phyloP scores from a whole-genome alignment of 1,284 basidiomycete species.

The Puccinia novopanici region DNA sequence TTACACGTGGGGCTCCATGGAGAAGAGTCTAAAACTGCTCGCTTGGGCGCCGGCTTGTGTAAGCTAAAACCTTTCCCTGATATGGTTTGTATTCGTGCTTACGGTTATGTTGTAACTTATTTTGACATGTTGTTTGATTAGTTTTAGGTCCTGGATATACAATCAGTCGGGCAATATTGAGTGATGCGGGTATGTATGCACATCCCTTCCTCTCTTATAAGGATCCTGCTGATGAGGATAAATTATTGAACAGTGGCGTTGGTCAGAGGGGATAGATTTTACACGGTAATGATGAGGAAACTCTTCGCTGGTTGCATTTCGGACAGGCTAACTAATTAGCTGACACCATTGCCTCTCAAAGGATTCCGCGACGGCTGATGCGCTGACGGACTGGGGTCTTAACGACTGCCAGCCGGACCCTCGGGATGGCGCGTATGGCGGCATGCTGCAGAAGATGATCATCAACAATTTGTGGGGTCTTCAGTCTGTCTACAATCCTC shows the following conservation, averaged over 20 bases:
- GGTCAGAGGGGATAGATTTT: slow-evolving; percentile 48
- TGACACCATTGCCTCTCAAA: slow-evolving; percentile 14
- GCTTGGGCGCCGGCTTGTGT: slow-evolving; percentile 47
- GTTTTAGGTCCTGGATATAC: slow-evolving; percentile 24
- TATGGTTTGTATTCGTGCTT: no score
- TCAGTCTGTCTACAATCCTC: background rate
- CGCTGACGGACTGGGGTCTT: slow-evolving; percentile 48
- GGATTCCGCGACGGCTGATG: slow-evolving; percentile 48
- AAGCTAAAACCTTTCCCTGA: no score
- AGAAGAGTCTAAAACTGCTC: slow-evolving; percentile 40
- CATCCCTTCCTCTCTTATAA: background rate
- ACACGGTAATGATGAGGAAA: slow-evolving; percentile 17
- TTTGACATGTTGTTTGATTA: no score
- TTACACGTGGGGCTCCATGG: slow-evolving; percentile 48
- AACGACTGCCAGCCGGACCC: slow-evolving; percentile 45
- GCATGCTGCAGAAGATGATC: slow-evolving; percentile 40
- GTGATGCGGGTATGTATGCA: slow-evolving; percentile 39
- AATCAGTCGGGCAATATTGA: slow-evolving; percentile 46
- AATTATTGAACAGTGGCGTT: slow-evolving; percentile 24
- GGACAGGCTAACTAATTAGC: background rate
- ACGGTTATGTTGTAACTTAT: no score
- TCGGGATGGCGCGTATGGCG: slow-evolving; percentile 44
- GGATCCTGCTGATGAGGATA: no score
- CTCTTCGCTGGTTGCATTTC: background rate
- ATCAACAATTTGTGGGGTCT: slow-evolving; percentile 34